A percentile compares a stretch with the other conserved stretches of the same genome.
phyloP scores from a whole-genome alignment of 208 protist genomes.

The Crithidia acanthocephali region DNA sequence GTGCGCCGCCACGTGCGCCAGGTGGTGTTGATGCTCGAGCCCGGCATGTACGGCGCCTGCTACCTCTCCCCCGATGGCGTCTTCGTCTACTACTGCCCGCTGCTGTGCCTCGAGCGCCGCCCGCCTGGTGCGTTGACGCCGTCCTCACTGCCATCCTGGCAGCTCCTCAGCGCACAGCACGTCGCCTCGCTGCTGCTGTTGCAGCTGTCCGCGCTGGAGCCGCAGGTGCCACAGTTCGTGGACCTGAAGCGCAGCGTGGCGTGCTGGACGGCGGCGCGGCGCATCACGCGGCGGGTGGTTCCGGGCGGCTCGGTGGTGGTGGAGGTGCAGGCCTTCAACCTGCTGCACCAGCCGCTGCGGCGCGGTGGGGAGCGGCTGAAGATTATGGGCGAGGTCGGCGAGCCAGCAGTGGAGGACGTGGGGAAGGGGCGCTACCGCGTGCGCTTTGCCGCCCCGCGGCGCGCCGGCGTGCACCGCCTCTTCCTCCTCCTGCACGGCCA shows the following conservation, averaged over 20 bases:
- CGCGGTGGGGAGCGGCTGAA: conserved; percentile 40
- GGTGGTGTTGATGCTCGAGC: conserved; percentile 58
- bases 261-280: conserved; percentile 58
- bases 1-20: conserved; percentile 63
- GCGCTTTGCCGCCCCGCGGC: conserved; percentile 45
- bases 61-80: conserved; percentile 44
- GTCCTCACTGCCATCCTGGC: conserved; percentile 49
- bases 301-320: conserved; percentile 24
- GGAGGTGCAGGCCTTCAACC: conserved; percentile 39
- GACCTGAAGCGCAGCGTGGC: conserved; percentile 48
- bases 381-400: conserved; percentile 44
- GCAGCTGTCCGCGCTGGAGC: conserved; percentile 58
- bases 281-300: conserved; percentile 27
- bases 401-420: conserved; percentile 24
- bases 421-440: conserved; percentile 48
- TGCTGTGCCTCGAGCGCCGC: conserved; percentile 61
- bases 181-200: conserved; percentile 70
- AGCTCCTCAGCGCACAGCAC: conserved; percentile 72
- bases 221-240: conserved; percentile 39
- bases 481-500: conserved; percentile 67
- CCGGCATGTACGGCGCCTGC: conserved; percentile 51
- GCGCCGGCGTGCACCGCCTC: conserved; percentile 51
- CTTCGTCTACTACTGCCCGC: conserved; percentile 75
- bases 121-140: conserved; percentile 23
- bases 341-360: conserved; percentile 39